phyloP scores from a whole-genome alignment of 169 alveolate species.

The Hepatocystis sp. region DNA sequence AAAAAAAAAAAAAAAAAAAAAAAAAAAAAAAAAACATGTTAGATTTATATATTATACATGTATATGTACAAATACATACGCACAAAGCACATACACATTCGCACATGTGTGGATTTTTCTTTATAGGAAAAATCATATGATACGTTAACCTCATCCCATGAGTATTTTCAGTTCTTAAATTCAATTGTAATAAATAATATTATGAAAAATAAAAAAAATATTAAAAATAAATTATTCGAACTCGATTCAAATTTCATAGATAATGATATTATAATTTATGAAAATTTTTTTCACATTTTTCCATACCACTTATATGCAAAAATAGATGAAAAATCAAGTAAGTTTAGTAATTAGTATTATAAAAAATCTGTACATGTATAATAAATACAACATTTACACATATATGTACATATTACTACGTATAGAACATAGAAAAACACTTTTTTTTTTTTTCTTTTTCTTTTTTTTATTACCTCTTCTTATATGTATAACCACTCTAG shows the following conservation, averaged over 20 bases:
- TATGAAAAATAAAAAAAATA: conserved; percentile 48
- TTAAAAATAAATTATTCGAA: conserved; percentile 30
- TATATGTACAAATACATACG: neutral
- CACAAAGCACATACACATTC: neutral
- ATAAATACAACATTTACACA: no score
- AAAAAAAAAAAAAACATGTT: neutral
- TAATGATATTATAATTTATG: conserved; percentile 26
- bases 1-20: neutral
- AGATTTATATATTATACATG: neutral
- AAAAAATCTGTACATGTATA: no score
- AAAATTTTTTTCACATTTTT: conserved; percentile 37
- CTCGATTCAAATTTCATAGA: conserved; percentile 15
- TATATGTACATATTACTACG: conserved; percentile 4
- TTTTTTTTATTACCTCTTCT: neutral
- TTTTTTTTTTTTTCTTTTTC: neutral
- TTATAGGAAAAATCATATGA: conserved; percentile 46
- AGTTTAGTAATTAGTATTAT: no score
- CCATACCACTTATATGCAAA: conserved; percentile 38
- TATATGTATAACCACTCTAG: neutral
- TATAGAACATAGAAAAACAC: no score
- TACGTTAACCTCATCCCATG: conserved; percentile 15
- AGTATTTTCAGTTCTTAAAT: conserved; percentile 30
- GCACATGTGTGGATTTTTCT: neutral
- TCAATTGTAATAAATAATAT: conserved; percentile 39
- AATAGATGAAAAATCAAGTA: conserved; percentile 27